Base-by-base conservation (phyloP, 2,329 filamentous ascomycete species). In the Nigrospora osmanthi region DNA sequence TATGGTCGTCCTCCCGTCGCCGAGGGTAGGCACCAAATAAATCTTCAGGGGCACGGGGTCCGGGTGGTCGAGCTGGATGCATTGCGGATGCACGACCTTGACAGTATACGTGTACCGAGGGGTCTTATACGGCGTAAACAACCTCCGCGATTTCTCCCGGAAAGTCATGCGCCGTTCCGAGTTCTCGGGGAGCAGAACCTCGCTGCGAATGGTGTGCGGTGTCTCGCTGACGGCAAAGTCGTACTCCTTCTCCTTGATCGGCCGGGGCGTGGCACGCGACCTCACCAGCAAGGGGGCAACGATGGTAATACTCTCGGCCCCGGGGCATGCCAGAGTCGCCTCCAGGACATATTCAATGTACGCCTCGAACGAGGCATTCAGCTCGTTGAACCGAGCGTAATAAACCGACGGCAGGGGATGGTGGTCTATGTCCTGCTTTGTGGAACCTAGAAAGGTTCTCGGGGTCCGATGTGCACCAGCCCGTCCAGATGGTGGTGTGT, bases 291-390 rank as follows among this genome's bases (percentile, higher is more conserved):
- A 32, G 14, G 47, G 47, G 11, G 46, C 40, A 2, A 37, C 38
- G 7, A 37, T 28, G 13, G 16, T 41, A 14, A 41, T 30, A n/a
- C 28, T 35, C 13, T 40, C 35, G 28, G 32, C n/a, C 5, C 44
- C 44, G 4, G 43, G 47, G n/a, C 40, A 43, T 2, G 16, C 28
- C 36, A 48, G 11, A 12, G 15, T 32, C 13, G 44, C 47, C 16
- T 46, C 32, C 12, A 48, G 44, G n/a, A 48, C 37, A 14, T 48
- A 48, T n/a, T 48, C 47, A n/a, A 48, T 32, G 33, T 40, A 46
- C n/a, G 44, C 47, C 40, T 48, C 47, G 19, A 32, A 45, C 12
- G n/a, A 23, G 7, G 19, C 19, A 23, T 23, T 23, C 19, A 23
- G 7, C 19, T 23, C 7, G 4, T 23, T 7, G 7, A 23, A 23